Conservation (phyloP, 2,329 filamentous ascomycete genomes). For the Aspergillus pseudoglaucus region DNA sequence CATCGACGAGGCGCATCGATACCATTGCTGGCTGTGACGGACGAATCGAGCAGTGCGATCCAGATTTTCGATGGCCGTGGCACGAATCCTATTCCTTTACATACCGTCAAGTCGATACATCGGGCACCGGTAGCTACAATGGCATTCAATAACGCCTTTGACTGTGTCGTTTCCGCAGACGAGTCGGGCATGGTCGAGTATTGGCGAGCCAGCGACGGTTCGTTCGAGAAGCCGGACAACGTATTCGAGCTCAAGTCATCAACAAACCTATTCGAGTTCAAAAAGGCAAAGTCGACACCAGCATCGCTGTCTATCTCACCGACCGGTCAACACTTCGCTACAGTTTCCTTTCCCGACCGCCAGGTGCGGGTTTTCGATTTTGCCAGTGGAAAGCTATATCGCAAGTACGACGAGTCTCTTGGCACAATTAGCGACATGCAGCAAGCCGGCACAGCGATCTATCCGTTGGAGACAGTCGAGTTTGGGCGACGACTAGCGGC, state of each 20-base stretch:
- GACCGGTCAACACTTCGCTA: constrained; percentile 75
- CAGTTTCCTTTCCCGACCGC: constrained; percentile 86
- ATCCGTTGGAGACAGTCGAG: constrained; percentile 81
- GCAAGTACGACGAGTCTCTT: constrained; percentile 92
- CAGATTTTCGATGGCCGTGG: constrained; percentile 85
- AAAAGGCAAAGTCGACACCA: constrained; percentile 83
- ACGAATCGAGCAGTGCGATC: constrained; percentile 65
- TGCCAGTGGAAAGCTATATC: constrained; percentile 74
- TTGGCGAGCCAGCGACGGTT: constrained; percentile 68
- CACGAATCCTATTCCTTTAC: constrained; percentile 67
- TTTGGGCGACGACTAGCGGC: constrained; percentile 82
- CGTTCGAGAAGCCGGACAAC: constrained; percentile 82
- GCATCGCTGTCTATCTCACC: constrained; percentile 79
- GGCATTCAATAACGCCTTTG: constrained; percentile 78
- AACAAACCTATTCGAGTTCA: constrained; percentile 94
- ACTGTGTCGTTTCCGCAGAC: constrained; percentile 88
- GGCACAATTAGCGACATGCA: constrained; percentile 89
- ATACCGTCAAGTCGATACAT: constrained; percentile 74
- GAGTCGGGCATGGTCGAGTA: constrained; percentile 94
- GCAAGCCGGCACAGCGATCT: constrained; percentile 75
- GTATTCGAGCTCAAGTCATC: constrained; percentile 92
- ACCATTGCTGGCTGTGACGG: constrained; percentile 76
- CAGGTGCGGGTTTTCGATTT: constrained; percentile 95
- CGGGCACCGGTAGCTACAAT: constrained; percentile 74
- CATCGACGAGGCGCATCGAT: constrained; percentile 82